These are phyloP conservation scores for Tulasnella sp. DNA, from an alignment of 768 basidiomycete species.

Conservation along the genomic window DNA sequence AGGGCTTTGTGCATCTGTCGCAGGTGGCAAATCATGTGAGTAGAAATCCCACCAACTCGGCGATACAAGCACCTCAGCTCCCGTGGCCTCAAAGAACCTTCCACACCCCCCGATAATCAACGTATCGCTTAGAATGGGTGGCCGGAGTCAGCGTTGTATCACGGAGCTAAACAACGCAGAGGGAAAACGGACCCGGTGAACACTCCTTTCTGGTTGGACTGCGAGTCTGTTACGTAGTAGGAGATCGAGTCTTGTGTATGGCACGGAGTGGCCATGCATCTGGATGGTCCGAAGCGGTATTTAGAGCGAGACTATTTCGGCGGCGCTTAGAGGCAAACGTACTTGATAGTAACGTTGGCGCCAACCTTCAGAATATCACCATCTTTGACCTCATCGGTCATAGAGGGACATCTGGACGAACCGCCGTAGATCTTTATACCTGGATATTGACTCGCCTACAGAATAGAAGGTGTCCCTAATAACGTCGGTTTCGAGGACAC, in stretches of 20 bases:
- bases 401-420: slow-evolving; percentile 54
- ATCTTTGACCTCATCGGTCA: slow-evolving; percentile 72
- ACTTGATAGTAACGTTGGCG: slow-evolving; percentile 34
- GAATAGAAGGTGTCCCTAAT: background rate
- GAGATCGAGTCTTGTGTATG: slow-evolving; percentile 97
- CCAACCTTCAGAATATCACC: slow-evolving; percentile 68
- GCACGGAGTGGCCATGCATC: slow-evolving; percentile 82
- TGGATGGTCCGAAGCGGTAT: slow-evolving; percentile 37
- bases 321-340: slow-evolving; percentile 16
- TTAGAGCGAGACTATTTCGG: slow-evolving; percentile 32
- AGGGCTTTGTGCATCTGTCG: slow-evolving; percentile 63
- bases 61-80: slow-evolving; percentile 35
- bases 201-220: slow-evolving; percentile 51
- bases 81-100: slow-evolving; percentile 87
- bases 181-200: slow-evolving; percentile 62
- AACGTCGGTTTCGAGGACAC: background rate
- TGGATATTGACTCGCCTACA: slow-evolving; percentile 41
- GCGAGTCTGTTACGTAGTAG: slow-evolving; percentile 60
- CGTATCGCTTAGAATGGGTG: slow-evolving; percentile 48
- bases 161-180: background rate
- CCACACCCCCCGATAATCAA: slow-evolving; percentile 82
- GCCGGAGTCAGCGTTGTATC: background rate
- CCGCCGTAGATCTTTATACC: slow-evolving; percentile 70
- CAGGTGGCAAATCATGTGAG: slow-evolving; percentile 25
- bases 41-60: too few relatives aligned